Base-by-base conservation (phyloP, 2,329 filamentous ascomycete genomes). In the Penicillium sp. region DNA sequence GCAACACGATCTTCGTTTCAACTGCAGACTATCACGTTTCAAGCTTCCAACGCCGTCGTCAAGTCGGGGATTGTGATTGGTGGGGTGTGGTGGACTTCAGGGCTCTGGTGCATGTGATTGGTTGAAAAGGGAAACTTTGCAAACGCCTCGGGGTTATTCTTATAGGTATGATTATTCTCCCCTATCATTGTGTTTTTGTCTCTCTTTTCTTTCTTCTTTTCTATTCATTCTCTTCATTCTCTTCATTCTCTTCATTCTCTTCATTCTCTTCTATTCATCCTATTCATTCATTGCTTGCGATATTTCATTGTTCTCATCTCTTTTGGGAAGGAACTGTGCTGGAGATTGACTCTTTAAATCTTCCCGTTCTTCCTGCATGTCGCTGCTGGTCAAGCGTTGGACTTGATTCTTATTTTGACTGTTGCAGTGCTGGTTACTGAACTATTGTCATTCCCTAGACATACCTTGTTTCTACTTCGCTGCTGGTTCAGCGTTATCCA, bases 371-470 rank as follows among this genome's bases (percentile, higher is more conserved):
- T 36, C 11, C 36, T 54, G 40, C 50, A 46, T 48, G 50, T 55
- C 59, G 56, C 59, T 60, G 53, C 61, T 57, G 58, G 61, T 50
- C 51, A 60, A 55, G 59, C 57, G 33, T 51, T 52, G 40, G 23
- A 52, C 15, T 59, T 19, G 33, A 49, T 33, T 21, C 21, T 27
- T 15, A 43, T 38, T 50, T 40, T 3, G 19, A 38, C n/a, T 19
- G 39, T n/a, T 38, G 62, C 67, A 64, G 66, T 67, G 56, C 68
- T 60, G 67, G 68, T 61, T 67, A 56, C 69, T 71, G 68, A 68
- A 68, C 48, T 45, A 41, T 59, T 29, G 57, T 53, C 45, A 48
- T 60, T 66, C 57, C 55, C 57, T 50, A 53, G 56, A 41, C 48
- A 29, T 60, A 51, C 15, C 34, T 27, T 34, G n/a, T 39, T 58